phyloP scores from a whole-genome alignment of 31 red algal genomes.

The Asparagopsis taxiformis region DNA sequence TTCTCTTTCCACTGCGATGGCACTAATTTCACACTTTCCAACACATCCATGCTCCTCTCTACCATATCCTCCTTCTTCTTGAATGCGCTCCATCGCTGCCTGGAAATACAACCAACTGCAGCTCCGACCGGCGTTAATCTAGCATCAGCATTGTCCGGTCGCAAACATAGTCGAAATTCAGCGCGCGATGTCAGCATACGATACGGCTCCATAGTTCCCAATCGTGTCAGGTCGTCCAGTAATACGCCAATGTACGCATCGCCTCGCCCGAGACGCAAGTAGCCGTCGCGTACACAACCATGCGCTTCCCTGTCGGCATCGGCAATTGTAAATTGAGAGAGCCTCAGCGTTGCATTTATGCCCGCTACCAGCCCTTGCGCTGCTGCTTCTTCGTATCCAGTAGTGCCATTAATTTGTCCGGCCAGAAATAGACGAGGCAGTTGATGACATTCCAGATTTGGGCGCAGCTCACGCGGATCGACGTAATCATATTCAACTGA shows the following conservation, averaged over 20 bases:
- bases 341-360: conserved; percentile 47
- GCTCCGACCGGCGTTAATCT: conserved; percentile 53
- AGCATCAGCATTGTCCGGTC: conserved; percentile 75
- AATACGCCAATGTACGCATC: conserved; percentile 83
- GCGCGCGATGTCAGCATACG: conserved; percentile 80
- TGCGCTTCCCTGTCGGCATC: no score
- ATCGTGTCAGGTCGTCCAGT: conserved; percentile 64
- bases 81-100: conserved; percentile 27
- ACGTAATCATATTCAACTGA: conserved; percentile 89
- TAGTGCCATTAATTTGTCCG: conserved; percentile 90
- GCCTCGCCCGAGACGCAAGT: conserved; percentile 37
- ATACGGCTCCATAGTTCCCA: conserved; percentile 77
- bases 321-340: no score
- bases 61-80: conserved; percentile 1
- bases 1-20: conserved; percentile 25
- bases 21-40: conserved; percentile 16
- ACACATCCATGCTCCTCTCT: not conserved
- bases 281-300: conserved; percentile 14
- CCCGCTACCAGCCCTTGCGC: conserved; percentile 76
- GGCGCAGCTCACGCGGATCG: conserved; percentile 64
- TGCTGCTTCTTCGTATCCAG: conserved; percentile 86
- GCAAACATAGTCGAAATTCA: conserved; percentile 61
- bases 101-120: conserved; percentile 18
- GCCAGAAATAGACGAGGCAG: conserved; percentile 76
- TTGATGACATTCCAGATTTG: conserved; percentile 54